phyloP scores from a whole-genome alignment of 1,284 basidiomycete species.

The Ustilago lituana region DNA sequence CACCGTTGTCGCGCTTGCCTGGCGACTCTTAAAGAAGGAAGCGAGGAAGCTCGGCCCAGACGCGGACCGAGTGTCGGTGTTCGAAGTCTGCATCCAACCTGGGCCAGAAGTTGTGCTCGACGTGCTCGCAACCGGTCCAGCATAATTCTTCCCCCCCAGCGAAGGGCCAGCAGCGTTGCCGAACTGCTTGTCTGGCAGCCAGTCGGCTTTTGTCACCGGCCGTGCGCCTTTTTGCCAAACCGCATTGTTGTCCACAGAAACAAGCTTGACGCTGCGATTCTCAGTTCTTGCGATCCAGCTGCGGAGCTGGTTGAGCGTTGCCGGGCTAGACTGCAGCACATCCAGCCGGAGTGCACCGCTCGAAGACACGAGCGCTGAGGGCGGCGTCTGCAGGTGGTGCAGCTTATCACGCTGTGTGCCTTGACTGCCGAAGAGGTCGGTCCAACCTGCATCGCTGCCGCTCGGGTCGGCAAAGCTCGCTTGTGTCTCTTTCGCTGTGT shows the following conservation, averaged over 20 bases:
- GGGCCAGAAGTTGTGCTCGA: conserved; percentile 23
- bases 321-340: conserved; percentile 12
- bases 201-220: conserved; percentile 22
- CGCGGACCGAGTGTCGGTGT: conserved; percentile 23
- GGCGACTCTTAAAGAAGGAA: conserved; percentile 40
- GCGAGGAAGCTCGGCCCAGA: conserved; percentile 32
- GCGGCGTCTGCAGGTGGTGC: conserved; percentile 25
- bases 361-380: conserved; percentile 20
- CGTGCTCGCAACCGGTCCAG: not conserved
- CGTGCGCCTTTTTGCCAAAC: conserved; percentile 27
- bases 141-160: not conserved
- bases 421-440: conserved; percentile 37
- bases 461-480: conserved; percentile 24
- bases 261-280: conserved; percentile 24
- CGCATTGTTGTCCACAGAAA: conserved; percentile 15
- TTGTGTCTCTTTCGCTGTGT: conserved; percentile 18
- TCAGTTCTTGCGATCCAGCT: conserved; percentile 25
- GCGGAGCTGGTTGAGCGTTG: conserved; percentile 18
- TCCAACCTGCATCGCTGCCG: conserved; percentile 15
- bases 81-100: conserved; percentile 41
- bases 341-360: conserved; percentile 20
- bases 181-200: conserved; percentile 18
- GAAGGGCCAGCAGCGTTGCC: conserved; percentile 12
- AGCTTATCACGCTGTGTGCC: conserved; percentile 32
- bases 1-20: conserved; percentile 9